These are phyloP conservation scores for Fusarium decemcellulare DNA, from an alignment of 2,329 filamentous ascomycete species.

Conservation along the genomic window DNA sequence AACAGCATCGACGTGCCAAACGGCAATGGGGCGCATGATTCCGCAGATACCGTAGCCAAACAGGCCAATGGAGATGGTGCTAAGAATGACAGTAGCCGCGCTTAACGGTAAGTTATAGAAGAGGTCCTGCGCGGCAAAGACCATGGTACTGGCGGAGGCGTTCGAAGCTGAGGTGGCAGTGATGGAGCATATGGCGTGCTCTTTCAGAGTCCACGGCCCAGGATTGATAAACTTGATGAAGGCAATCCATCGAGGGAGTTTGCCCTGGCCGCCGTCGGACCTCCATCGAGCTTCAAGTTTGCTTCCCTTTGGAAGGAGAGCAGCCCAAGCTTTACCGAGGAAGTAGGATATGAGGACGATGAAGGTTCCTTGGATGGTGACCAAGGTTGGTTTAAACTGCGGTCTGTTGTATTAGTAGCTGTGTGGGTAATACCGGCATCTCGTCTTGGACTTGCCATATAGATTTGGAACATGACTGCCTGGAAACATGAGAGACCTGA, in stretches of 20 bases:
- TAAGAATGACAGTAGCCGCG: conserved; percentile 62
- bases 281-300: conserved; percentile 63
- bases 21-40: conserved; percentile 66
- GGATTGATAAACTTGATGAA: conserved; percentile 63
- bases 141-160: conserved; percentile 56
- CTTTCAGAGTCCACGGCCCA: conserved; percentile 68
- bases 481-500: conserved; percentile 66
- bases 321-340: conserved; percentile 58
- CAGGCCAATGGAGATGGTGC: conserved; percentile 66
- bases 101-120: conserved; percentile 65
- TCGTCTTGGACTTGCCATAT: conserved; percentile 56
- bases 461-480: conserved; percentile 69
- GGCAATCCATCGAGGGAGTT: conserved; percentile 58
- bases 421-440: background rate
- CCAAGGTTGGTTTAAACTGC: conserved; percentile 66
- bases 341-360: conserved; percentile 72
- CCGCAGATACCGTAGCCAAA: conserved; percentile 70
- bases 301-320: conserved; percentile 65
- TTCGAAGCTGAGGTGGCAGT: conserved; percentile 69
- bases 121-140: conserved; percentile 64
- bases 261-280: conserved; percentile 55
- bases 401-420: conserved; percentile 4
- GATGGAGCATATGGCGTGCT: conserved; percentile 68
- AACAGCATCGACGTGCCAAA: conserved; percentile 70
- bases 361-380: conserved; percentile 66